Base-by-base conservation (phyloP, 805 yeast species). In the Saccharomycopsis capsularis region DNA sequence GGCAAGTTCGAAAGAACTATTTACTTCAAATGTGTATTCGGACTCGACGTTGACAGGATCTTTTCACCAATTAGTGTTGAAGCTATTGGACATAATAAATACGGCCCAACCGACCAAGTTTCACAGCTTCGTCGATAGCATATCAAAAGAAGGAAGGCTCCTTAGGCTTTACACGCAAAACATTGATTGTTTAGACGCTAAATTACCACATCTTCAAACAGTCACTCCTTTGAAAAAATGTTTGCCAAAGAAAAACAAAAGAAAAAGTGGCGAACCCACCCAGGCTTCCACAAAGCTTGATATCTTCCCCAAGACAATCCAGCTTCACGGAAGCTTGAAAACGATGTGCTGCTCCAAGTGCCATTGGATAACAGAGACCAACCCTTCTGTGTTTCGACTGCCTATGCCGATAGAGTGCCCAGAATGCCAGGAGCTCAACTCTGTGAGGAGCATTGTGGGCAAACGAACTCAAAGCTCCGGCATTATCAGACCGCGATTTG, bases 91-190 rank as follows among this genome's bases (percentile, higher is more conserved):
- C 13, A 69, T 81, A 60, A 29, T 43, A 9, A 76, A 87, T 21
- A 60, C 63, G 15, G 78, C 83, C n/a, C 57, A 68, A 42, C 90
- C 95, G 1, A 84, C 96, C 0, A 75, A 75, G 38, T 89, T 89
- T 55, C 96, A 89, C 63, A 64, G 68, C 41, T 71, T 82, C 63
- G 64, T 89, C 47, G 71, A 82, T 58, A 63, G 67, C 2, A 61
- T 87, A 13, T 76, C 91, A 25, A 68, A 68, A 16, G 80, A 81
- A 50, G 79, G 79, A 32, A 73, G 89, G 58, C 67, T 89, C 32
- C 67, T 79, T 51, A 69, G 96, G 56, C 70, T 89, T 49, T 89
- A 89, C 62, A 86, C 96, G 0, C 96, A 89, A 60, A 89, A 89
- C 60, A 86, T 89, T 50, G 96, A 89, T 64, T 78, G 88, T 42